A percentile compares a stretch with the other conserved stretches of the same genome.
phyloP scores from a whole-genome alignment of 306 rosid genomes.

The Geum urbanum region DNA sequence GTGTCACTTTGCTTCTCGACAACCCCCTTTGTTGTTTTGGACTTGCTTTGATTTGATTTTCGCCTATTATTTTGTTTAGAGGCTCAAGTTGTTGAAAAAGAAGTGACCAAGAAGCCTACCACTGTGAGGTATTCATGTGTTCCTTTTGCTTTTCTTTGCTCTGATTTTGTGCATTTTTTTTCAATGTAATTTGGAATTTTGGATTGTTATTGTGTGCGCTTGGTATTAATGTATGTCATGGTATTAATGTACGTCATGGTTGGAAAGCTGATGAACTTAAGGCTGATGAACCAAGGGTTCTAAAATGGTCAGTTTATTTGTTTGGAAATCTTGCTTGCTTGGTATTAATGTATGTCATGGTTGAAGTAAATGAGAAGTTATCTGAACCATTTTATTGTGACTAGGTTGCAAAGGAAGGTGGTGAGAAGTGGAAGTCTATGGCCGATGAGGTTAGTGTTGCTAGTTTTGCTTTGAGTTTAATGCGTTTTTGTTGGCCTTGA shows the following conservation, averaged over 20 bases:
- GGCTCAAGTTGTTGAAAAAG: conserved; percentile 67
- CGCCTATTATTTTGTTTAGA: conserved; percentile 28
- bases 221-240: too few relatives aligned
- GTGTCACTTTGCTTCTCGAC: too few relatives aligned
- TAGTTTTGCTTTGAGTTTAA: not conserved
- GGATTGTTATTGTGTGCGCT: not conserved
- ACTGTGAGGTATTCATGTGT: conserved; percentile 38
- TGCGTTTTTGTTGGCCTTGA: not conserved
- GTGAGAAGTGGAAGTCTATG: conserved; percentile 76
- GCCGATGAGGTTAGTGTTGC: conserved; percentile 57
- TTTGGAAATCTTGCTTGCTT: not conserved
- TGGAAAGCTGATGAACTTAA: too few relatives aligned
- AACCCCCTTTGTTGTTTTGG: too few relatives aligned
- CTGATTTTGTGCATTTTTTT: too few relatives aligned
- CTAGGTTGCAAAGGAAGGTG: conserved; percentile 75
- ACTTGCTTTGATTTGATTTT: not conserved
- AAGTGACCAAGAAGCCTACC: conserved; percentile 40
- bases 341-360: not conserved
- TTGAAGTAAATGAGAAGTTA: not conserved
- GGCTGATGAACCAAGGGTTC: conserved; percentile 67
- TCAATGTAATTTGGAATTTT: too few relatives aligned
- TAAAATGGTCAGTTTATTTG: conserved; percentile 52
- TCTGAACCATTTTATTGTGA: not conserved
- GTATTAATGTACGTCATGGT: too few relatives aligned
- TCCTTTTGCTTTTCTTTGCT: not conserved